Conservation (phyloP, 2,329 filamentous ascomycete species). For the Ophiostoma quercus region DNA sequence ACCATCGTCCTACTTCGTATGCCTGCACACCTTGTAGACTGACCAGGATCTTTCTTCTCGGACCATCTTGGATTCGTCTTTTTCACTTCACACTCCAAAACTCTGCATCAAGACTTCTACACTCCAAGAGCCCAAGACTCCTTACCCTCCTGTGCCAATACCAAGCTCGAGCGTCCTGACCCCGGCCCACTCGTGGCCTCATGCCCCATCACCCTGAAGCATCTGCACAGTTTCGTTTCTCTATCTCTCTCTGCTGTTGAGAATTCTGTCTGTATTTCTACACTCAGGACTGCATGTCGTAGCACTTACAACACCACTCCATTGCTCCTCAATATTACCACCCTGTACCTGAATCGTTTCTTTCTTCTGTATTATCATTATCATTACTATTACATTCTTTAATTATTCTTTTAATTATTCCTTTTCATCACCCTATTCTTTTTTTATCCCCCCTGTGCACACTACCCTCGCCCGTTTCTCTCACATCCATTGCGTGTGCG, state of each 20-base stretch:
- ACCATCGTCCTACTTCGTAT: slow-evolving; percentile 6
- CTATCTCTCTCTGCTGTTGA: background rate
- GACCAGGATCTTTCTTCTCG: background rate
- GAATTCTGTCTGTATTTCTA: background rate
- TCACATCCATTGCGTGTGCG: background rate
- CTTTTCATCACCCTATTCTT: slow-evolving; percentile 3
- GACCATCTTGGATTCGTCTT: background rate
- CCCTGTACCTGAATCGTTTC: background rate
- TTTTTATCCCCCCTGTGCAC: background rate
- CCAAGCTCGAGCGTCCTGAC: slow-evolving; percentile 1
- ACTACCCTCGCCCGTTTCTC: background rate
- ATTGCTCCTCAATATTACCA: background rate
- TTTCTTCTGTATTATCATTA: background rate
- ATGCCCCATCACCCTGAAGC: slow-evolving; percentile 24
- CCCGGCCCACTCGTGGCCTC: slow-evolving; percentile 22
- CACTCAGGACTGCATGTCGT: background rate
- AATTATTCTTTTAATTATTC: background rate
- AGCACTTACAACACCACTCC: background rate
- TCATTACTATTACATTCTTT: background rate
- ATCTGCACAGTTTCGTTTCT: slow-evolving; percentile 16
- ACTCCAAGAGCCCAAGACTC: background rate
- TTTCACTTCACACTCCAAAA: background rate
- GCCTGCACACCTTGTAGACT: background rate
- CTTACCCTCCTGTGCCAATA: background rate
- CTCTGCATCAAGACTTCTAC: background rate